Conservation (phyloP, 108 stramenopile genomes). For the Skeletonema tropicum region DNA sequence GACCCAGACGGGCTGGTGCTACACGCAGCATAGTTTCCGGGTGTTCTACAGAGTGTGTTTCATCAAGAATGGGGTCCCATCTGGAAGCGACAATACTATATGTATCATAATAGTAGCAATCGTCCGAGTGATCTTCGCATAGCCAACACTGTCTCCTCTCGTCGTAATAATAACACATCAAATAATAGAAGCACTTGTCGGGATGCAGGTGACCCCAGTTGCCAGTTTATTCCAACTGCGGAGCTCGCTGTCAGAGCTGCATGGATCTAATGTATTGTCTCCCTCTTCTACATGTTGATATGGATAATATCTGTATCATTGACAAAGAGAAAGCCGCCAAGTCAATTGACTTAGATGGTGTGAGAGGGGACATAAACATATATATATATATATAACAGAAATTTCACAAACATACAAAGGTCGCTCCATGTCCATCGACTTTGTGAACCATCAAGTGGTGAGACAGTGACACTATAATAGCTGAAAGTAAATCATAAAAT, state of each 20-base stretch:
- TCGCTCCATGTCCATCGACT: conserved; percentile 7
- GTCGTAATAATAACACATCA: background rate
- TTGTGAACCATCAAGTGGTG: no score
- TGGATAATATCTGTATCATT: conserved; percentile 20
- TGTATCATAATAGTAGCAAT: background rate
- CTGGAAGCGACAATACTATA: background rate
- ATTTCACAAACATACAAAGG: no score
- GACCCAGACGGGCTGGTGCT: background rate
- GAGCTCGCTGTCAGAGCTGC: background rate
- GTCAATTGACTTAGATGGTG: background rate
- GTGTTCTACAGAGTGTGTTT: background rate
- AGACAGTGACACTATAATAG: no score
- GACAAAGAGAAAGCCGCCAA: conserved; percentile 13
- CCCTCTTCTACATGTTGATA: conserved; percentile 6
- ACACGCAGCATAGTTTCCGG: background rate
- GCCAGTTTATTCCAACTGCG: background rate
- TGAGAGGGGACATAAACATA: no score
- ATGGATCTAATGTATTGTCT: background rate
- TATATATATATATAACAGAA: no score
- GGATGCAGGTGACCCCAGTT: background rate
- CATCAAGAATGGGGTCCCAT: no score
- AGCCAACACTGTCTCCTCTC: background rate
- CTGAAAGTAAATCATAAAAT: no score
- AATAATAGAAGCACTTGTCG: background rate
- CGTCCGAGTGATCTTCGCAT: background rate